Percentiles rank a stretch among this genome's conserved stretches.
phyloP scores from a whole-genome alignment of 345 rosid species.

The Eucalyptus cloeziana region DNA sequence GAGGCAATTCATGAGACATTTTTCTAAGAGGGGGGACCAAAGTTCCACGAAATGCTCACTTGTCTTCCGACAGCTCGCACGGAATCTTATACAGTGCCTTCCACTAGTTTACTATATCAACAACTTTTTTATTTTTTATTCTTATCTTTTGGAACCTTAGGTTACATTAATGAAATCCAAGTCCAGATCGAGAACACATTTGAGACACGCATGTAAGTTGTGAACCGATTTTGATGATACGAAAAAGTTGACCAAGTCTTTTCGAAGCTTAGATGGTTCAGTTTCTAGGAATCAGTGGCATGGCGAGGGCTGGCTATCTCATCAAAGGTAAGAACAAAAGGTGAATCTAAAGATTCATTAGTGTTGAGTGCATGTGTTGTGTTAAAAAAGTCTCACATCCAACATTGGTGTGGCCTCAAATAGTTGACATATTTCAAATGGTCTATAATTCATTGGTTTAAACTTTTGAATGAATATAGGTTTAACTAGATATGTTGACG shows the following conservation, averaged over 20 bases:
- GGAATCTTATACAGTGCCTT: background rate
- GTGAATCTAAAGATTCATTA: background rate
- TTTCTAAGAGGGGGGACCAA: background rate
- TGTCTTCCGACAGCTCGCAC: background rate
- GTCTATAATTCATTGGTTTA: background rate
- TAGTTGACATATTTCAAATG: background rate
- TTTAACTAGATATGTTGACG: background rate
- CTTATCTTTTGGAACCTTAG: background rate
- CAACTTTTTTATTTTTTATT: background rate
- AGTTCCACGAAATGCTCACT: background rate
- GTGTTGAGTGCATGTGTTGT: background rate
- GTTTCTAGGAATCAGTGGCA: background rate
- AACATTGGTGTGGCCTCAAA: accelerated
- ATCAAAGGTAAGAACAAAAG: background rate
- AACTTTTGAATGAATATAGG: background rate
- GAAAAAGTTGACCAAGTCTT: background rate
- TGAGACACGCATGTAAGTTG: background rate
- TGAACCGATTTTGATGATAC: background rate
- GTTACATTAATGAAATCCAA: background rate
- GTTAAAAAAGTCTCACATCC: accelerated
- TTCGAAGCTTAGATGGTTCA: background rate
- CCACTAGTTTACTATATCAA: background rate
- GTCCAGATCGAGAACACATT: background rate
- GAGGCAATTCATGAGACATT: background rate
- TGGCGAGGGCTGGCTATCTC: background rate